Percentiles rank a stretch among this genome's conserved stretches.
These are phyloP conservation scores for Microcos paniculata DNA, from an alignment of 345 rosid genomes.

Conservation along the genomic window DNA sequence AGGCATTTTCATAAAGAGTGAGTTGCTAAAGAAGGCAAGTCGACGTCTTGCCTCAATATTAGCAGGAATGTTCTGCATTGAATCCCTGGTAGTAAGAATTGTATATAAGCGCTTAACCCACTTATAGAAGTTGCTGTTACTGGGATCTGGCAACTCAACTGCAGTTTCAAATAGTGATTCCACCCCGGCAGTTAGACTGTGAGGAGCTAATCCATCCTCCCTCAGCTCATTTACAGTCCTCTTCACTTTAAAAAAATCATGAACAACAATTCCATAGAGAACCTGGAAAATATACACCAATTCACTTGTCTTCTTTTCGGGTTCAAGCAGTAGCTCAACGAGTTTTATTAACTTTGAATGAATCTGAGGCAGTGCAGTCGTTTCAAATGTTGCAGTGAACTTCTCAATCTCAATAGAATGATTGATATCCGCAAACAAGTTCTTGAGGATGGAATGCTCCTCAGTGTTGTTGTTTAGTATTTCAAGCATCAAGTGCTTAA, in stretches of 20 bases:
- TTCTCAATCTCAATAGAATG: slow-evolving; percentile 53
- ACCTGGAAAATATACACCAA: slow-evolving; percentile 79
- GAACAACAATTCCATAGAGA: slow-evolving; percentile 65
- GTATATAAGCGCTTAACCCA: slow-evolving; percentile 86
- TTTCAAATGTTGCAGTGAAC: slow-evolving; percentile 66
- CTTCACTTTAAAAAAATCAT: slow-evolving; percentile 63
- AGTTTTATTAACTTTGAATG: slow-evolving; percentile 67
- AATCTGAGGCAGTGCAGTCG: slow-evolving; percentile 56
- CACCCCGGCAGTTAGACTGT: slow-evolving; percentile 52
- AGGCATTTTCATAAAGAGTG: slow-evolving; percentile 95
- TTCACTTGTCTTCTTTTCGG: slow-evolving; percentile 47
- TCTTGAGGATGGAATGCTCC: slow-evolving; percentile 65
- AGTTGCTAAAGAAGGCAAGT: slow-evolving; percentile 92
- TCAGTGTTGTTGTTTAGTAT: slow-evolving; percentile 62
- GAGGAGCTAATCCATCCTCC: slow-evolving; percentile 68
- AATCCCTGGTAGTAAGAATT: slow-evolving; percentile 80
- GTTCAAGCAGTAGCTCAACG: slow-evolving; percentile 48
- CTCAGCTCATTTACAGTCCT: slow-evolving; percentile 52
- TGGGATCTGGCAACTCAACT: slow-evolving; percentile 58
- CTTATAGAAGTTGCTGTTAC: slow-evolving; percentile 59
- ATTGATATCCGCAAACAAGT: slow-evolving; percentile 71
- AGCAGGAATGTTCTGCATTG: slow-evolving; percentile 75
- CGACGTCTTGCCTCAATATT: slow-evolving; percentile 92
- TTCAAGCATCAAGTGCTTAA: slow-evolving; percentile 66
- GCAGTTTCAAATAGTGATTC: slow-evolving; percentile 75